Conservation (phyloP, 495 filamentous ascomycete species). For the Darksidea phi region DNA sequence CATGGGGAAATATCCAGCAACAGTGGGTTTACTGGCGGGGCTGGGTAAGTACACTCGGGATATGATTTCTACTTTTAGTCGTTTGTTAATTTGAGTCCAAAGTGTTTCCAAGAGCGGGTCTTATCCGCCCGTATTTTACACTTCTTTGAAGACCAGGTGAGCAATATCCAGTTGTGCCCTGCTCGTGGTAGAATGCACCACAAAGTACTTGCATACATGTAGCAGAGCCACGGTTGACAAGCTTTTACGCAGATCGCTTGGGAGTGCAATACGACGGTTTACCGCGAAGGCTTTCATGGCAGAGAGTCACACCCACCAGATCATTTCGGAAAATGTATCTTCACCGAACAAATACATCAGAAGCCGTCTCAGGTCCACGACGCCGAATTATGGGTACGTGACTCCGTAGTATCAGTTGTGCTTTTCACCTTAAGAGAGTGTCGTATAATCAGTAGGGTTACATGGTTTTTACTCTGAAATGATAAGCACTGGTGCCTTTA, state of each 20-base stretch:
- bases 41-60: not conserved
- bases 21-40: not conserved
- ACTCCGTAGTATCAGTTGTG: no score
- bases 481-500: no score
- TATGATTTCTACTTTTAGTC: no score
- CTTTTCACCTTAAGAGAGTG: no score
- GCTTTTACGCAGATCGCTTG: not conserved
- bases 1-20: not conserved
- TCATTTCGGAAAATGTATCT: not conserved
- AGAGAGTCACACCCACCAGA: not conserved
- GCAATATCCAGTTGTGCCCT: no score
- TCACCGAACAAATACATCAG: not conserved
- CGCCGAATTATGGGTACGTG: not conserved
- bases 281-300: not conserved
- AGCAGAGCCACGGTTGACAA: no score
- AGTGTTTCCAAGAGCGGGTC: not conserved
- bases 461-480: no score
- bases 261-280: slow-evolving; percentile 1
- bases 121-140: not conserved
- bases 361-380: not conserved
- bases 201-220: no score
- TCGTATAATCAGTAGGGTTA: no score
- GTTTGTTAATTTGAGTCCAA: no score
- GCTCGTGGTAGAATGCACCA: no score
- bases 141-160: not conserved